Evolutionary conservation across 2,329 filamentous ascomycete genomes (phyloP).

Genomic region (Pseudogymnoascus sp.): DNA sequence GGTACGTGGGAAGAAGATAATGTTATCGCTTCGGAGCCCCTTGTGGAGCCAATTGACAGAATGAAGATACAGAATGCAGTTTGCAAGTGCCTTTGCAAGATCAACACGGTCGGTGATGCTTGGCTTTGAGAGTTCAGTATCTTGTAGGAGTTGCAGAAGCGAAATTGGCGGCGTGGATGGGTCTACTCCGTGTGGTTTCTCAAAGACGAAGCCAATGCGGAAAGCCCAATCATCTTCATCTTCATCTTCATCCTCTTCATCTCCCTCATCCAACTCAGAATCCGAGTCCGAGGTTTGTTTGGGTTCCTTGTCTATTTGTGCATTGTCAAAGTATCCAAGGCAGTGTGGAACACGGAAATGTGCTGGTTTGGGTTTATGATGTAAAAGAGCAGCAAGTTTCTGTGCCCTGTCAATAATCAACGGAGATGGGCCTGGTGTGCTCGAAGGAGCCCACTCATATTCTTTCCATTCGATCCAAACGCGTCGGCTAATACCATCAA

Average conservation of each 20-base stretch:
- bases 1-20: conserved; percentile 39
- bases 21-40: conserved; percentile 44
- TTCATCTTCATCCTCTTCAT: conserved; percentile 31
- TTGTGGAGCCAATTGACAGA: conserved; percentile 51
- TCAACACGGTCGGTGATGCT: conserved; percentile 42
- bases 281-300: neutral
- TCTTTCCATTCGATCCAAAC: conserved; percentile 46
- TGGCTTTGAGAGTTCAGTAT: conserved; percentile 31
- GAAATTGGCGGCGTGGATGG: conserved; percentile 36
- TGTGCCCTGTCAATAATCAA: conserved; percentile 37
- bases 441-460: conserved; percentile 32
- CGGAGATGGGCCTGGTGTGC: conserved; percentile 29
- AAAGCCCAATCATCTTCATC: conserved; percentile 32
- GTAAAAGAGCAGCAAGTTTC: conserved; percentile 40
- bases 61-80: conserved; percentile 46
- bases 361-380: conserved; percentile 39
- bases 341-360: conserved; percentile 43
- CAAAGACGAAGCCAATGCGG: conserved; percentile 46
- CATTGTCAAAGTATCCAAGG: conserved; percentile 42
- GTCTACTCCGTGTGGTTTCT: conserved; percentile 34
- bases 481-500: conserved; percentile 28
- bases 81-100: conserved; percentile 42
- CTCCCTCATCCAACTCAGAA: conserved; percentile 22
- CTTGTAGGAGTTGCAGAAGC: conserved; percentile 38
- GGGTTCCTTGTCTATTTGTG: conserved; percentile 12